Evolutionary conservation across 2,329 filamentous ascomycete genomes (phyloP), one percentile per base, ranked within the genome.

Genomic region (Calonectria pseudoreteaudii): DNA sequence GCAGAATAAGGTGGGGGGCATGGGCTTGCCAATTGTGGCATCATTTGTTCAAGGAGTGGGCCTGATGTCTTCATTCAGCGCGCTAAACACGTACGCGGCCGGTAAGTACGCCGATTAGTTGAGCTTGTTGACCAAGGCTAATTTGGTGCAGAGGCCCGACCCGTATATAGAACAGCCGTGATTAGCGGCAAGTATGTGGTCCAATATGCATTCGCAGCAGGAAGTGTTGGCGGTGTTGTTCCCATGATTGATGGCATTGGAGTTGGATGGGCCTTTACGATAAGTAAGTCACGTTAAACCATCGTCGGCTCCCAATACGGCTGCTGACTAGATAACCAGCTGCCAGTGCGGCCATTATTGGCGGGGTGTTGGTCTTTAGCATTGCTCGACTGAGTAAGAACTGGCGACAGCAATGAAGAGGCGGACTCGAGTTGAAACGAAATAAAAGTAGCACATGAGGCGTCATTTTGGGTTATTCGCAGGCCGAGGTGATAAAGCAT

Each of bases 41-140:
- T 79, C 81, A 0, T 85, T 85, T 28, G 75, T 81, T 2, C 76
- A 82, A 16, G 84, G 83, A 0, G 73, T 81, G 20, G 85, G 85
- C 0, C 74, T 86, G 2, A 82, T 86, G 81, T 80, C 79, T 9
- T 83, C 84, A 0, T 86, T 86, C 34, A 85, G 82, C 26, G 83
- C 82, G 3, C 65, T 86, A 23, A 86, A 86, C 68, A 86, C 85
- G 0, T 86, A 85, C 67, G 81, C 83, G 44, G 84, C 84, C 18
- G 84, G 83, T 85, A 75, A 64, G 80, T 65, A 20, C 3, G 28
- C 3, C 1, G 0, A 0, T 4, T 0, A 0, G 34, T 9, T 30
- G 23, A 16, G 6, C 2, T 1, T 1, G 26, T 6, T 31, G 13
- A 13, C 3, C 1, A 1, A 0, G 1, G 38, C 78, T 80, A 30